A percentile compares a stretch with the other conserved stretches of the same genome.
These are phyloP conservation scores for Haemoproteus tartakovskyi DNA, from an alignment of 169 alveolate genomes.

Conservation along the genomic window DNA sequence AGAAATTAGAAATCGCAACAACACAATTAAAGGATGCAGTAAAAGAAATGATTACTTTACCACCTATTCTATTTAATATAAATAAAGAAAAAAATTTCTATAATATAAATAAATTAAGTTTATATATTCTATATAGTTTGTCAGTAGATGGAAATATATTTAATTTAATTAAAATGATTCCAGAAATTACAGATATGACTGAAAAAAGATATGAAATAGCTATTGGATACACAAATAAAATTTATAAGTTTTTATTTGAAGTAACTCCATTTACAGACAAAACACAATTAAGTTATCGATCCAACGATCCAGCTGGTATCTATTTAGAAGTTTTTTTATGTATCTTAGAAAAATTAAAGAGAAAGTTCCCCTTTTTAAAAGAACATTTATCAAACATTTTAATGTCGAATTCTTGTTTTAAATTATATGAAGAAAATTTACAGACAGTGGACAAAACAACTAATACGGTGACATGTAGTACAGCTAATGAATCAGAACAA, in stretches of 20 bases:
- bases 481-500: neutral
- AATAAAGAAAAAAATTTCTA: conserved; percentile 14
- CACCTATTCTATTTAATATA: conserved; percentile 58
- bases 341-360: conserved; percentile 58
- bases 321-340: conserved; percentile 65
- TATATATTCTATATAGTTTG: conserved; percentile 53
- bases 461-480: neutral
- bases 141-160: conserved; percentile 59
- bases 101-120: conserved; percentile 36
- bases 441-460: neutral
- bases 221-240: conserved; percentile 37
- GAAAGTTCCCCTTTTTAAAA: conserved; percentile 29
- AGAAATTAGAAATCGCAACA: conserved; percentile 56
- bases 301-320: conserved; percentile 23
- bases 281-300: conserved; percentile 1
- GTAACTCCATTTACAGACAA: conserved; percentile 5
- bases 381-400: conserved; percentile 39
- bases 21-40: conserved; percentile 56
- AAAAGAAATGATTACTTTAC: conserved; percentile 44
- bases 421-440: neutral
- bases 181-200: conserved; percentile 50
- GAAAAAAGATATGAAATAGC: conserved; percentile 55
- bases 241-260: conserved; percentile 49
- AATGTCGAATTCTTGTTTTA: conserved; percentile 1
- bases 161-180: conserved; percentile 53